Percentiles rank a stretch among this genome's conserved stretches.
phyloP scores from a whole-genome alignment of 257 asterid genomes.

The Lavandula angustifolia region DNA sequence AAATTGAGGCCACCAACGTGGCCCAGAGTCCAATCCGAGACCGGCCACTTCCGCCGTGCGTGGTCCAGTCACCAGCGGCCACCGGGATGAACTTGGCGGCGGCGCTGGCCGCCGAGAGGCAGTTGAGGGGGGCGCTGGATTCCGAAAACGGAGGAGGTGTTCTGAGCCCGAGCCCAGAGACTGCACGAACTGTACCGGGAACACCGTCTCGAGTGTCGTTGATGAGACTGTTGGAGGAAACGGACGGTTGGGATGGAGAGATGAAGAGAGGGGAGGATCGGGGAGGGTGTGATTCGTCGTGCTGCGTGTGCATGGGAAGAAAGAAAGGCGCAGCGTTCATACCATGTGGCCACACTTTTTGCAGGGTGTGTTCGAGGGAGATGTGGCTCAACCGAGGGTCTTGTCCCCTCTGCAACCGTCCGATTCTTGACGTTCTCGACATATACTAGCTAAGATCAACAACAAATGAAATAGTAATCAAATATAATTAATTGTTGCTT shows the following conservation, averaged over 20 bases:
- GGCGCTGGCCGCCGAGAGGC: constrained; percentile 84
- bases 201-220: constrained; percentile 70
- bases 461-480: neutral
- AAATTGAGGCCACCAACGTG: constrained; percentile 6
- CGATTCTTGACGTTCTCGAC: constrained; percentile 74
- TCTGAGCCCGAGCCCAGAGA: constrained; percentile 31
- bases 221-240: constrained; percentile 80
- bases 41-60: constrained; percentile 42
- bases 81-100: constrained; percentile 79
- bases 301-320: constrained; percentile 98
- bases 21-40: constrained; percentile 29
- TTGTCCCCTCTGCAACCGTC: constrained; percentile 91
- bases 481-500: constrained; percentile 24
- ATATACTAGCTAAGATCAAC: constrained; percentile 52
- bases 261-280: constrained; percentile 23
- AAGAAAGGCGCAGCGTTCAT: constrained; percentile 88
- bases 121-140: constrained; percentile 60
- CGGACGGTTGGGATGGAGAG: constrained; percentile 58
- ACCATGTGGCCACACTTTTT: constrained; percentile 97
- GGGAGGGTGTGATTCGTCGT: constrained; percentile 55
- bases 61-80: constrained; percentile 24
- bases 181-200: constrained; percentile 28
- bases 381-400: constrained; percentile 81
- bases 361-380: constrained; percentile 93
- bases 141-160: constrained; percentile 18